Percentiles rank a stretch among this genome's conserved stretches.
Conservation (phyloP, 1,139 yeast species). For the Pichia sp. region DNA sequence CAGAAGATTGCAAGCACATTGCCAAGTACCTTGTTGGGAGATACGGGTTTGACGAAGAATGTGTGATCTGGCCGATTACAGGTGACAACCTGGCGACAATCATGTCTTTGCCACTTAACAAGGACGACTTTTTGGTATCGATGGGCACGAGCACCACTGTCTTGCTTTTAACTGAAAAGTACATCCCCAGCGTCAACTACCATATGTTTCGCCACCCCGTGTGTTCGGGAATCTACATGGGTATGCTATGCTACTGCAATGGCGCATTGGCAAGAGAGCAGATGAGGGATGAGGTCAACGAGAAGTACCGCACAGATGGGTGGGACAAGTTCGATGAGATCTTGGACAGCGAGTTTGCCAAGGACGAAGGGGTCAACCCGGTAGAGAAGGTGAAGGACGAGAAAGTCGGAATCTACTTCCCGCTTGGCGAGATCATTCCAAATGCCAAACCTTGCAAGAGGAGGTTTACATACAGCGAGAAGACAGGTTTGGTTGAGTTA, state of each 20-base stretch:
- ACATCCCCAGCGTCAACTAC: constrained; percentile 74
- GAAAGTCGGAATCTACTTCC: constrained; percentile 72
- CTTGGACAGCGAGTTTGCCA: constrained; percentile 42
- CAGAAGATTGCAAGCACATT: constrained; percentile 40
- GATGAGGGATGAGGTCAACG: constrained; percentile 61
- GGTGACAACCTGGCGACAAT: constrained; percentile 93
- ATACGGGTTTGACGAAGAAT: constrained; percentile 54
- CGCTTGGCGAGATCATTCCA: constrained; percentile 86
- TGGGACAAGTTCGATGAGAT: constrained; percentile 70
- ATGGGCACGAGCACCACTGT: constrained; percentile 91
- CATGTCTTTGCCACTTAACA: constrained; percentile 69
- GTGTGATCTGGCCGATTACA: constrained; percentile 65
- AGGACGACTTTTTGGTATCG: constrained; percentile 75
- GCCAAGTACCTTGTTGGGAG: constrained; percentile 56
- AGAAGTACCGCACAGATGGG: constrained; percentile 34
- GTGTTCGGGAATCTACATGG: constrained; percentile 74
- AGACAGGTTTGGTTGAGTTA: constrained; percentile 31
- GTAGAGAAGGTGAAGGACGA: constrained; percentile 8
- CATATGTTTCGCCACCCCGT: constrained; percentile 88
- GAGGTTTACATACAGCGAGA: constrained; percentile 40
- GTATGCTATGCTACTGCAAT: constrained; percentile 91
- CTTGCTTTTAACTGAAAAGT: constrained; percentile 70
- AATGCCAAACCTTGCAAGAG: constrained; percentile 60
- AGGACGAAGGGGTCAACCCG: neutral
- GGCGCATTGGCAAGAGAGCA: constrained; percentile 85